These are phyloP conservation scores for Postia placenta DNA, from an alignment of 768 basidiomycete genomes.

Conservation along the genomic window DNA sequence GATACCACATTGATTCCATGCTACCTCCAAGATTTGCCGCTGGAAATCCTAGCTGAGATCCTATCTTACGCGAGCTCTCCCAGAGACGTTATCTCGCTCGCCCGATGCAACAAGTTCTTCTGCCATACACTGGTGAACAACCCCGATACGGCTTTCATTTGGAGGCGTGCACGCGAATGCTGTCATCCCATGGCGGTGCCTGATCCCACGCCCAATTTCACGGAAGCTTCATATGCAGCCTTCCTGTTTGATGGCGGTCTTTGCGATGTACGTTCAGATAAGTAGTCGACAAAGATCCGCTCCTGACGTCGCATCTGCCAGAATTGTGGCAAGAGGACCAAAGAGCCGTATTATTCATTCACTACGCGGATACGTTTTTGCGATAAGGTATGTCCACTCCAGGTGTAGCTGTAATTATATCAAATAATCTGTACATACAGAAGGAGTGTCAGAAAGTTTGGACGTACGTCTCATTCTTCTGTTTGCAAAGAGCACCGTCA, in stretches of 20 bases:
- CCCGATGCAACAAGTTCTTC: constrained; percentile 51
- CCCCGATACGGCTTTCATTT: constrained; percentile 45
- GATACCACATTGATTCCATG: neutral
- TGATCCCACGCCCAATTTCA: constrained; percentile 36
- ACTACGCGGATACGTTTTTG: constrained; percentile 43
- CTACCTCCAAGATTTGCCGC: constrained; percentile 32
- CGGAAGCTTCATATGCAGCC: constrained; percentile 57
- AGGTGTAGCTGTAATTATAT: neutral
- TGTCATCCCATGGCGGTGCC: constrained; percentile 33
- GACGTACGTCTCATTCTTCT: too few relatives aligned
- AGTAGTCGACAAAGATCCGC: neutral
- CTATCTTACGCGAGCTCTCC: constrained; percentile 47
- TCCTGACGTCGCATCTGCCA: neutral
- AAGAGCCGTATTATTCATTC: constrained; percentile 40
- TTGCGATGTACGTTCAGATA: constrained; percentile 45
- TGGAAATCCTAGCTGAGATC: constrained; percentile 62
- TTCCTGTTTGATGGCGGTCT: constrained; percentile 52
- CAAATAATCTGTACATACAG: too few relatives aligned
- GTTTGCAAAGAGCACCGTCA: too few relatives aligned
- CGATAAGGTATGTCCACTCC: constrained; percentile 22
- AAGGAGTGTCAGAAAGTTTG: too few relatives aligned
- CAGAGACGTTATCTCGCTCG: constrained; percentile 50
- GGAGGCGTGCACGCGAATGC: constrained; percentile 44
- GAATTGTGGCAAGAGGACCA: constrained; percentile 32
- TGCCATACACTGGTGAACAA: constrained; percentile 42